Conservation (phyloP, 257 asterid species). For the Sherardia arvensis region DNA sequence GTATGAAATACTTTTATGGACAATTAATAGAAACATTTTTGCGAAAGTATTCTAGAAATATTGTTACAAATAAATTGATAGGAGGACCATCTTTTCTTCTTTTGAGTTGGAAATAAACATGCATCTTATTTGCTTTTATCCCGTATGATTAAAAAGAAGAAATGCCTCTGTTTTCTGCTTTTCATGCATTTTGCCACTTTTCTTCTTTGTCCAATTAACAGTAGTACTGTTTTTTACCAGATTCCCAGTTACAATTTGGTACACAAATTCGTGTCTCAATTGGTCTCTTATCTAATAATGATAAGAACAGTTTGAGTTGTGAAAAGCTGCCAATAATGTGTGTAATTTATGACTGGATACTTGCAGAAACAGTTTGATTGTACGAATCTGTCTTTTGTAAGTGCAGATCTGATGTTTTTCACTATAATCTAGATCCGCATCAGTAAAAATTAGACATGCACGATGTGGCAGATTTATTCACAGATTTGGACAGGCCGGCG, state of each 20-base stretch:
- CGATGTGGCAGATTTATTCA: no score
- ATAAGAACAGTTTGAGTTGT: not conserved
- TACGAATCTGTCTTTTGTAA: no score
- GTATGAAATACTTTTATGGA: no score
- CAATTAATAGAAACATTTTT: no score
- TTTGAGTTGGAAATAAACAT: slow-evolving; percentile 12
- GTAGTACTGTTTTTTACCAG: not conserved
- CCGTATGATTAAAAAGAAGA: slow-evolving; percentile 12
- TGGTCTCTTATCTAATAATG: not conserved
- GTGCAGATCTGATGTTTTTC: no score
- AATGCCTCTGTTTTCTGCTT: slow-evolving; percentile 16
- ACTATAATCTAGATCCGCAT: no score
- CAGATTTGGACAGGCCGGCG: no score
- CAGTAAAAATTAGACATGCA: no score
- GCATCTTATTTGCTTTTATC: slow-evolving; percentile 9
- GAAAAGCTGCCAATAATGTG: not conserved
- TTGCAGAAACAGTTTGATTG: no score
- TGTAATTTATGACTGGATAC: no score
- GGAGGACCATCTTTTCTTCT: slow-evolving; percentile 4
- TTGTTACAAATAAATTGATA: not conserved
- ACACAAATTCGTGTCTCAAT: not conserved
- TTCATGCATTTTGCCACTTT: slow-evolving; percentile 12
- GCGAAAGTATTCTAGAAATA: not conserved
- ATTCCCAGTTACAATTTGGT: not conserved
- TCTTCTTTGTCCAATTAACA: not conserved